Base-by-base conservation (phyloP, 2,329 filamentous ascomycete species). In the Plenodomus lindquistii region DNA sequence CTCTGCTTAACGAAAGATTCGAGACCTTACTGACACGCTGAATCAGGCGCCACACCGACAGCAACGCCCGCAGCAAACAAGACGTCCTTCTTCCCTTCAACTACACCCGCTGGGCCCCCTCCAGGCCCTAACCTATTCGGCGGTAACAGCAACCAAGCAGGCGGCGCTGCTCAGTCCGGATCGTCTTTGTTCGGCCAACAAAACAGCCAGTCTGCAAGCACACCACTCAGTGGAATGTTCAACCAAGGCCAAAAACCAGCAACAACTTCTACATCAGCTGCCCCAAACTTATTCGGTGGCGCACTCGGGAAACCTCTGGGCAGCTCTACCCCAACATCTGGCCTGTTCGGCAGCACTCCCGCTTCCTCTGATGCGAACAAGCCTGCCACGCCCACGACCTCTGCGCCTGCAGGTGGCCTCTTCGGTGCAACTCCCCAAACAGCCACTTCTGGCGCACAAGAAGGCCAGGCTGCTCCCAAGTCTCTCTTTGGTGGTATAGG, bases 61-160 rank as follows among this genome's bases (percentile, higher is more conserved):
- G 68, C 67, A 10, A 73, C 70, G 2, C 69, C 70, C 11, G 67
- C 70, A 11, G 38, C 64, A 16, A 67, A 57, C 36, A 74, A 73
- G 55, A 69, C 72, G 11, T 65, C 65, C n/a, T 57, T 61, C 29
- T 61, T 72, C 22, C 59, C 62, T n/a, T 73, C 71, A 2, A 74
- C 71, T 3, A 73, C 70, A 10, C 71, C 71, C 37, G 70, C 70
- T n/a, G 71, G 70, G 40, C 62, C 67, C 18, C 71, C 71, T 37
- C 67, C 70, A 11, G 68, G 66, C 11, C 46, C 45, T 37, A 65
- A 48, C 46, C 34, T 71, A 10, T 72, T 71, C 45, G 62, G 63
- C 10, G 55, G 49, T 15, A 55, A 61, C 27, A 59, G 46, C 48
- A 52, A 41, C 16, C 60, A 63, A 27, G 52, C 60, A 45, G 53